phyloP scores from a whole-genome alignment of 2,329 filamentous ascomycete genomes.

The Aspergillus awamori region DNA sequence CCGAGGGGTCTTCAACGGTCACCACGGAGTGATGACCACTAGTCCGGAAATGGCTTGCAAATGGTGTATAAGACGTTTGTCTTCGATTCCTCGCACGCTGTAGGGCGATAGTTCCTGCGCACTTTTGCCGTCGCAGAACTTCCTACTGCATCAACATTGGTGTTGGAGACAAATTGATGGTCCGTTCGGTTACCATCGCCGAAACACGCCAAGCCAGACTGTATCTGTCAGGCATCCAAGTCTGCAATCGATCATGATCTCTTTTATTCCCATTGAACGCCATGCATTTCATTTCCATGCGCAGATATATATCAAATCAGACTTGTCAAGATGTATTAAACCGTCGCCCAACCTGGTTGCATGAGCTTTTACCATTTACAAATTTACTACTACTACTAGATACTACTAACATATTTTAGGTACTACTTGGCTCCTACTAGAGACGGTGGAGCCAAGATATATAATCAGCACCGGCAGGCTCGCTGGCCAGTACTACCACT shows the following conservation, averaged over 20 bases:
- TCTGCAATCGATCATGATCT: neutral
- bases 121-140: neutral
- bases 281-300: neutral
- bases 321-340: neutral
- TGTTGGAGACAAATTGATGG: constrained; percentile 2
- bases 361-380: neutral
- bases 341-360: neutral
- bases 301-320: neutral
- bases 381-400: neutral
- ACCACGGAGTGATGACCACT: constrained; percentile 3
- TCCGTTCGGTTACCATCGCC: constrained; percentile 4
- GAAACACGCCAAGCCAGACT: constrained; percentile 14
- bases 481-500: no score
- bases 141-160: constrained; percentile 4
- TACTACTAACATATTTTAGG: neutral
- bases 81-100: neutral
- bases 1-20: constrained; percentile 8
- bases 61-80: neutral
- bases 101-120: neutral
- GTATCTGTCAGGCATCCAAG: neutral
- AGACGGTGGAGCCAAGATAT: neutral
- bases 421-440: neutral
- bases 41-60: neutral
- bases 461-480: neutral
- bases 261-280: neutral